phyloP scores from a whole-genome alignment of 495 filamentous ascomycete species.

The Aspergillus avenaceus region DNA sequence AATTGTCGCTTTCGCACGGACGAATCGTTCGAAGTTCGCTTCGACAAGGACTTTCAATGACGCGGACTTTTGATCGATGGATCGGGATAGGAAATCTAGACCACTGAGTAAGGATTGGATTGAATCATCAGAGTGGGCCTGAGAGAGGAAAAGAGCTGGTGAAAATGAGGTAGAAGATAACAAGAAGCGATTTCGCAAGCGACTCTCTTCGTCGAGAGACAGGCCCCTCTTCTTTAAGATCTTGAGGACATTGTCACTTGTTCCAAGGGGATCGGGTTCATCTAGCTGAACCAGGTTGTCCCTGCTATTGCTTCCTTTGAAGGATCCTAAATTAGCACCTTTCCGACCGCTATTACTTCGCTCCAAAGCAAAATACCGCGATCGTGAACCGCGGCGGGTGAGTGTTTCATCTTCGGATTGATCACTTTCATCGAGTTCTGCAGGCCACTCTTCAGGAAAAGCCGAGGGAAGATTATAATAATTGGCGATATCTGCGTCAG shows the following conservation, averaged over 20 bases:
- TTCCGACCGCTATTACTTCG: conserved; percentile 61
- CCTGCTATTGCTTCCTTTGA: conserved; percentile 61
- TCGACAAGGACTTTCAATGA: conserved; percentile 94
- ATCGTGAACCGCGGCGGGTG: conserved; percentile 51
- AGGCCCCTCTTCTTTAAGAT: conserved; percentile 70
- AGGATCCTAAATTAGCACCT: conserved; percentile 62
- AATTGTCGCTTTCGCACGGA: conserved; percentile 92
- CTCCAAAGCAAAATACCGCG: conserved; percentile 80
- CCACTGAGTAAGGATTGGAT: conserved; percentile 75
- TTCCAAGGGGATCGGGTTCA: conserved; percentile 85
- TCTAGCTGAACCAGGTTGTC: conserved; percentile 80
- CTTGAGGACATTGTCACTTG: conserved; percentile 76
- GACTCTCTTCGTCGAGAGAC: conserved; percentile 78
- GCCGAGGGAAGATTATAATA: conserved; percentile 83
- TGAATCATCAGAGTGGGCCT: conserved; percentile 80
- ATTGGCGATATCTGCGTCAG: conserved; percentile 73
- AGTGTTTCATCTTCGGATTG: conserved; percentile 59
- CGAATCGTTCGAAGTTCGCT: conserved; percentile 96
- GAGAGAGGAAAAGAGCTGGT: conserved; percentile 83
- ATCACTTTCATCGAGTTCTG: conserved; percentile 71
- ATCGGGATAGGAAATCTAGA: conserved; percentile 74
- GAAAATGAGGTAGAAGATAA: conserved; percentile 94
- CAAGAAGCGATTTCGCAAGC: conserved; percentile 84
- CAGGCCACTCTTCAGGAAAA: conserved; percentile 82
- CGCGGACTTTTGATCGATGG: conserved; percentile 95